Conservation (phyloP, 2,329 filamentous ascomycete species). For the Thermoascus crustaceus region DNA sequence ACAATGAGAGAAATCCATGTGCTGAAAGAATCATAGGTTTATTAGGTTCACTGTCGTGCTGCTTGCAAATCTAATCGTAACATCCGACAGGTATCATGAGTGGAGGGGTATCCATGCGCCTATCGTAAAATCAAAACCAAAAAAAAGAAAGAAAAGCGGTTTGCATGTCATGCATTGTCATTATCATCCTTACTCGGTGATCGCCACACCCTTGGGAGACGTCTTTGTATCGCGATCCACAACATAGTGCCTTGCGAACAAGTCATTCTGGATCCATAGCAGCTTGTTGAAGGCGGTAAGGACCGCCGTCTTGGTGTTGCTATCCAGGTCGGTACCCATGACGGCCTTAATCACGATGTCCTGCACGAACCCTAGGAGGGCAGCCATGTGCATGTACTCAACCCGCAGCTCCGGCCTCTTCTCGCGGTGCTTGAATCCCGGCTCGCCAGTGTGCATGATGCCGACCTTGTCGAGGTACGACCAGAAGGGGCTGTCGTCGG, state of each 20-base stretch:
- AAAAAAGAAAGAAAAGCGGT: too few species aligned
- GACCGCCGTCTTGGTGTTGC: conserved; percentile 16
- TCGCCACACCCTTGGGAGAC: too few species aligned
- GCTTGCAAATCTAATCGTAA: too few species aligned
- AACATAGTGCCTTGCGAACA: conserved; percentile 23
- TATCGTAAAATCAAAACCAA: too few species aligned
- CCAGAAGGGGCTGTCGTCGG: conserved; percentile 20
- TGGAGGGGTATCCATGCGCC: too few species aligned
- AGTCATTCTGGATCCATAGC: conserved; percentile 25
- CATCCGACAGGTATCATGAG: too few species aligned
- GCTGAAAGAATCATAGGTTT: too few species aligned
- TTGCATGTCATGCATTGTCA: too few species aligned
- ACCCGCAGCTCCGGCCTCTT: conserved; percentile 18
- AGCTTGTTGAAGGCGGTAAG: conserved; percentile 21
- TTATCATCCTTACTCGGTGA: too few species aligned
- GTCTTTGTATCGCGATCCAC: too few species aligned
- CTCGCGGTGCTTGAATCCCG: conserved; percentile 18
- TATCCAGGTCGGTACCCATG: conserved; percentile 18
- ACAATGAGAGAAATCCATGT: too few species aligned
- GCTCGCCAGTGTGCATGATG: conserved; percentile 20
- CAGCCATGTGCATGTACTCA: conserved; percentile 19
- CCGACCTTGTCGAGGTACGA: conserved; percentile 22
- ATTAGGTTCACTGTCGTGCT: too few species aligned
- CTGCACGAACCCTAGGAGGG: conserved; percentile 20
- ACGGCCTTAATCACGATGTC: conserved; percentile 19